These are phyloP conservation scores for Priceomyces castillae DNA, from an alignment of 805 yeast genomes.

Conservation along the genomic window DNA sequence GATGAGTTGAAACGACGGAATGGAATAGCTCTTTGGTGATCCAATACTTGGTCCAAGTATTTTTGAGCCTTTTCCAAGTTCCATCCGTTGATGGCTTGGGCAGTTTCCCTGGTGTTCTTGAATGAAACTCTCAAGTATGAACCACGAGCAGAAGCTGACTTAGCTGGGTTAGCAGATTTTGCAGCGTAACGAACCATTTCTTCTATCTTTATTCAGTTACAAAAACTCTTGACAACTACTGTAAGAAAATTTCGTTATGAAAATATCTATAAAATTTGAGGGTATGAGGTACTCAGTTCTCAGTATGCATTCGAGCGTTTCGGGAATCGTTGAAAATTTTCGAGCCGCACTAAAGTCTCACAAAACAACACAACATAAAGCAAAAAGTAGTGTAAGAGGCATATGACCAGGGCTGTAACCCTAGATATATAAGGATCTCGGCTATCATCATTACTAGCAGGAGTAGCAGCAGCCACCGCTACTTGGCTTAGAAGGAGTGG, in stretches of 20 bases:
- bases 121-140: constrained; percentile 98
- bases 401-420: not conserved
- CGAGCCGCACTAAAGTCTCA: not conserved
- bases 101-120: constrained; percentile 99
- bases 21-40: constrained; percentile 99
- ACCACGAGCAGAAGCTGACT: constrained; percentile 99
- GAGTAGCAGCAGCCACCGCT: too few relatives aligned
- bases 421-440: too few relatives aligned
- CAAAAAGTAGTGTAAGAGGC: not conserved
- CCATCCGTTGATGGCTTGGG: constrained; percentile 98
- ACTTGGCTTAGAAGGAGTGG: too few relatives aligned
- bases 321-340: not conserved
- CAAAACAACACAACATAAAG: not conserved
- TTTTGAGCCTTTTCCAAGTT: constrained; percentile 91
- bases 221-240: constrained; percentile 2
- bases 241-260: constrained; percentile 1
- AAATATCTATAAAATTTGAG: constrained; percentile 1
- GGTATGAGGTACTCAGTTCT: not conserved
- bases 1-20: constrained; percentile 97
- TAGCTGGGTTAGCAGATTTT: constrained; percentile 98
- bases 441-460: too few relatives aligned
- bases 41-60: constrained; percentile 93
- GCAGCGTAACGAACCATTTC: constrained; percentile 99
- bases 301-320: not conserved
- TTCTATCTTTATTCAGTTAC: constrained; percentile 11